A percentile compares a stretch with the other conserved stretches of the same genome.
These are phyloP conservation scores for Rhodotorula mucilaginosa DNA, from an alignment of 1,284 basidiomycete species.

Conservation along the genomic window DNA sequence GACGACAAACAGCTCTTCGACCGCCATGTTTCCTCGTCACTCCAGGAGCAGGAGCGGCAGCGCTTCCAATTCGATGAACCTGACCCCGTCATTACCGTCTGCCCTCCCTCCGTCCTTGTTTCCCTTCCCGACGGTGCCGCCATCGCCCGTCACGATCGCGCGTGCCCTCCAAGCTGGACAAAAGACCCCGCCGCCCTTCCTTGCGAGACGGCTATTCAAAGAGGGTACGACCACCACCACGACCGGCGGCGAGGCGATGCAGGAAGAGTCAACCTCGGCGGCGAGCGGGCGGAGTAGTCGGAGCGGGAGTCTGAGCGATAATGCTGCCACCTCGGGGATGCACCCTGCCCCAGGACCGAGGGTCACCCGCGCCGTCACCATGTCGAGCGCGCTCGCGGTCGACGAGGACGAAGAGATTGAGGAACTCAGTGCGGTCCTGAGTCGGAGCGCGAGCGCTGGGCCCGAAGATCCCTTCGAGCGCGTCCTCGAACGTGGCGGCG, in stretches of 20 bases:
- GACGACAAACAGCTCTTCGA: neutral
- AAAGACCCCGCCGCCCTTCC: constrained; percentile 35
- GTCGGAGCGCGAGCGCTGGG: constrained; percentile 26
- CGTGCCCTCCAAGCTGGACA: constrained; percentile 25
- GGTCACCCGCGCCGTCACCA: neutral
- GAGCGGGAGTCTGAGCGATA: constrained; percentile 18
- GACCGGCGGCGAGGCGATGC: constrained; percentile 2
- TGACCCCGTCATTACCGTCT: neutral
- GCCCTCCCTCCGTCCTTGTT: neutral
- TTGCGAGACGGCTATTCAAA: constrained; percentile 36
- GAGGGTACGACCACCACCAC: neutral
- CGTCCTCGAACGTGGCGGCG: too few relatives aligned
- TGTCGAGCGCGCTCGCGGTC: constrained; percentile 9
- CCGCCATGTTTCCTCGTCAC: constrained; percentile 6
- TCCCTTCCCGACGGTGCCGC: constrained; percentile 17
- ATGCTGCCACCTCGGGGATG: neutral
- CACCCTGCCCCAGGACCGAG: neutral
- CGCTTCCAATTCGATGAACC: constrained; percentile 3
- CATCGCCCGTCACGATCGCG: constrained; percentile 32
- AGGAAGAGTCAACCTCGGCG: constrained; percentile 12
- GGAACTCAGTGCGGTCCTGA: constrained; percentile 14
- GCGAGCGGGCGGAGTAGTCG: constrained; percentile 24
- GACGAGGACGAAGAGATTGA: constrained; percentile 29
- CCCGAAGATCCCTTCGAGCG: constrained; percentile 9
- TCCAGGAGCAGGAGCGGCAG: constrained; percentile 15